Conservation (phyloP, 495 filamentous ascomycete genomes). For the Xylaria bambusicola region DNA sequence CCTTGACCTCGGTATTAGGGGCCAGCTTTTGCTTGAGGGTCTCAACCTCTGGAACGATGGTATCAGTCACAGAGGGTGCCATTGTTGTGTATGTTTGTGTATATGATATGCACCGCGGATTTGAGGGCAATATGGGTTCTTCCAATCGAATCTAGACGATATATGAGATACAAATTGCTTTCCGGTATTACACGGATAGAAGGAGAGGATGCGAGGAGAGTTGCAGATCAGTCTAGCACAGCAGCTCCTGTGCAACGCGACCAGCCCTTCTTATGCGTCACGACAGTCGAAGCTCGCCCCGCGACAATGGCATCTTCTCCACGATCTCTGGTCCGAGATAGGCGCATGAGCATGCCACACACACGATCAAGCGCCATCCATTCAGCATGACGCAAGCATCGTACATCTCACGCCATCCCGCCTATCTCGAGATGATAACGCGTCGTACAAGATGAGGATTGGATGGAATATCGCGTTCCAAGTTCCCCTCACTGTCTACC, state of each 20-base stretch:
- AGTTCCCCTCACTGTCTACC: too few relatives aligned
- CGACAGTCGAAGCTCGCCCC: neutral
- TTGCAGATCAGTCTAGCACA: neutral
- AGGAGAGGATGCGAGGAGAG: too few relatives aligned
- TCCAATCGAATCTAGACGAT: too few relatives aligned
- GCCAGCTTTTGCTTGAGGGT: slow-evolving; percentile 29
- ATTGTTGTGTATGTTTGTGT: slow-evolving; percentile 14
- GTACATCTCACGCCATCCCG: slow-evolving; percentile 17
- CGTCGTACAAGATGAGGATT: too few relatives aligned
- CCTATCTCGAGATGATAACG: slow-evolving; percentile 9
- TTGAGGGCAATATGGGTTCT: neutral
- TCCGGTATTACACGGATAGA: neutral
- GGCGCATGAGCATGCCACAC: neutral
- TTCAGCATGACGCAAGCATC: slow-evolving; percentile 9
- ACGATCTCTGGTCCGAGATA: slow-evolving; percentile 6
- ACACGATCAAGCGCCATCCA: neutral
- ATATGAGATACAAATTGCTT: neutral
- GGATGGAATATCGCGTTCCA: neutral
- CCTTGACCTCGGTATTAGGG: slow-evolving; percentile 12
- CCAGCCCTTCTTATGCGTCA: slow-evolving; percentile 7
- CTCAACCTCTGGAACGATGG: slow-evolving; percentile 25
- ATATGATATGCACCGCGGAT: too few relatives aligned
- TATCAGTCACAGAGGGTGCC: slow-evolving; percentile 32
- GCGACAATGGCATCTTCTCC: slow-evolving; percentile 1
- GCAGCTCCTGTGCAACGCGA: neutral